Base-by-base conservation (phyloP, 306 rosid species). In the Prosopis cineraria region DNA sequence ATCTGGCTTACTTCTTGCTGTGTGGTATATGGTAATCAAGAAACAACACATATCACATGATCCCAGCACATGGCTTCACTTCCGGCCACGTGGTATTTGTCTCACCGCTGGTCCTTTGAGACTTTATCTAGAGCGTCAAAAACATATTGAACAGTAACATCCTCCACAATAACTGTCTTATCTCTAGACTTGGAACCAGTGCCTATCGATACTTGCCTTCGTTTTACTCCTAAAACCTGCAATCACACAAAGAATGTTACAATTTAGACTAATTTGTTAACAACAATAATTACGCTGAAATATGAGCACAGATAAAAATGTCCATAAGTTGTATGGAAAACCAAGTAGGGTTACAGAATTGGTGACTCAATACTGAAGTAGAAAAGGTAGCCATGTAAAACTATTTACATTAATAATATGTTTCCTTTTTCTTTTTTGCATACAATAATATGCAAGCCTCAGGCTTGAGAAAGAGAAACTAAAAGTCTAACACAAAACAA, bases 111-210 rank as follows among this genome's bases (percentile, higher is more conserved):
- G 73, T 84, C 55, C 78, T 90, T 93, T n/a, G 89, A 85, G 84
- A 81, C 91, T 79, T 85, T 91, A 64, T 87, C 91, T 82, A 95
- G 59, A 37, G 93, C 85, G 41, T 87, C 85, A 77, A 87, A 92
- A 76, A 95, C 95, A 76, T 68, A 77, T 83, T 91, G 88, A 68
- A 86, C 83, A 50, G 89, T 87, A 58, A 88, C 89, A 62, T 90
- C 97, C 83, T 94, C 98, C 69, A 90, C 98, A 40, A 91, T 84
- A 9, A 94, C 94, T 11, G 84, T 89, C 85, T 94, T 94, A 73
- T 90, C 97, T 80, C 97, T 89, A 48, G 97, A 94, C 85, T 94
- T 94, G 58, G 97, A 91, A 41, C 98, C 98, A 9, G 90, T 88
- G 58, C 92, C 92, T 60, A 94, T 7, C 6, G 93, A 90, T 11